phyloP scores from a whole-genome alignment of 2,329 filamentous ascomycete genomes.

The Lasiodiplodia hormozganensis region DNA sequence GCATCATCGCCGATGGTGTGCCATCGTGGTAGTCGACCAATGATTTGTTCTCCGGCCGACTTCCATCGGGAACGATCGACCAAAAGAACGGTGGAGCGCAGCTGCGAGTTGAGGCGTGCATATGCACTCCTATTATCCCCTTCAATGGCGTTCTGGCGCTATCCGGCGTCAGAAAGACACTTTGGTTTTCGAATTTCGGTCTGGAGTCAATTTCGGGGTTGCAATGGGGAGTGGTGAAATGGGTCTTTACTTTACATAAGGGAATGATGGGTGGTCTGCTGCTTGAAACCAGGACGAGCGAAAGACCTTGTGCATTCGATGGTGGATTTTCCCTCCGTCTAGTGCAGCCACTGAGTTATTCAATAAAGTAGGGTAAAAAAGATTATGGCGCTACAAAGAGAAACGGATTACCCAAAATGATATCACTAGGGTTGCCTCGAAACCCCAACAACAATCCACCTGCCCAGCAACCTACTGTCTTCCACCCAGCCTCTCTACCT shows the following conservation, averaged over 20 bases:
- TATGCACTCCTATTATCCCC: neutral
- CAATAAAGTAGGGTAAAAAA: neutral
- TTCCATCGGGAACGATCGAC: neutral
- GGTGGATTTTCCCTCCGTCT: neutral
- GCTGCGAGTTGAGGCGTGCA: neutral
- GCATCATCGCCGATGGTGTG: neutral
- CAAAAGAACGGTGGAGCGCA: neutral
- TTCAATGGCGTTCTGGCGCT: constrained; percentile 10
- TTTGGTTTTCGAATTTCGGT: neutral
- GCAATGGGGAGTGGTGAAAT: neutral
- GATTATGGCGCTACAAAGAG: constrained; percentile 3
- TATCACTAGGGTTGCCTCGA: neutral
- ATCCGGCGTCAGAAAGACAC: constrained; percentile 6
- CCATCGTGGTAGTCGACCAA: neutral
- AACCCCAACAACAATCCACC: neutral
- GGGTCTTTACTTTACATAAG: neutral
- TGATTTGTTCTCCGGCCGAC: neutral
- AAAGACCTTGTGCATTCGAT: neutral
- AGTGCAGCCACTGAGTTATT: neutral
- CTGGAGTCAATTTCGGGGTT: constrained; percentile 7
- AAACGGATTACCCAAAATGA: neutral
- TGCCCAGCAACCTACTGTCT: neutral
- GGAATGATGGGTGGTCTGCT: neutral
- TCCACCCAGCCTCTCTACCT: neutral
- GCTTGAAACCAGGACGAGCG: neutral